These are phyloP conservation scores for Diaporthe sp. DNA, from an alignment of 2,329 filamentous ascomycete species.

Conservation along the genomic window DNA sequence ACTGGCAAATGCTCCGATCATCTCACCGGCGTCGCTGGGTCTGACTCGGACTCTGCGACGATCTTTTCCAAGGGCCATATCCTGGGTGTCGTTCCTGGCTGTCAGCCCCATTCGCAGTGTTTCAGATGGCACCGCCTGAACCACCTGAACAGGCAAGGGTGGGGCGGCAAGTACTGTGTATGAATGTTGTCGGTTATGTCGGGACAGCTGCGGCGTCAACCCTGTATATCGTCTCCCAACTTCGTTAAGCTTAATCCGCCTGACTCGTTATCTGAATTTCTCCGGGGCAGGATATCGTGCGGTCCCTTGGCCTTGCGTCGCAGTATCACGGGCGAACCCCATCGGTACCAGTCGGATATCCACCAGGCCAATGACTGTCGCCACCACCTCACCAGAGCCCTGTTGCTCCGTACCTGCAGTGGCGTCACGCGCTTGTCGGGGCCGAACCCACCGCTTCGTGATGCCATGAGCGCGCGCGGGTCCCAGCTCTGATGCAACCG, in stretches of 20 bases:
- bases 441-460: not conserved
- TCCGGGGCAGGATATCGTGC: not conserved
- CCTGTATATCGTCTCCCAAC: not conserved
- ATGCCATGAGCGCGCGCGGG: slow-evolving; percentile 11
- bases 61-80: slow-evolving; percentile 7
- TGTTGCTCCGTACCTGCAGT: not conserved
- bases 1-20: not conserved
- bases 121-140: slow-evolving; percentile 16
- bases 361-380: not conserved
- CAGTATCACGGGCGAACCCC: not conserved
- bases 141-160: not conserved
- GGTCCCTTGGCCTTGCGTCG: not conserved
- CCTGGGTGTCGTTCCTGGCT: not conserved
- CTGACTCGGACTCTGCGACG: slow-evolving; percentile 13
- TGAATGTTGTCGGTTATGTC: not conserved
- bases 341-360: not conserved
- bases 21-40: not conserved
- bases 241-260: slow-evolving; percentile 10
- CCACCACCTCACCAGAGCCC: not conserved
- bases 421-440: not conserved
- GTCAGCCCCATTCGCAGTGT: not conserved
- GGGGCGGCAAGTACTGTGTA: not conserved
- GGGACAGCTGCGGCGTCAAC: not conserved
- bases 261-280: not conserved
- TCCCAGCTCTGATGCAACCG: slow-evolving; percentile 4